phyloP scores from a whole-genome alignment of 1,284 basidiomycete species.

The Malassezia obtusa region DNA sequence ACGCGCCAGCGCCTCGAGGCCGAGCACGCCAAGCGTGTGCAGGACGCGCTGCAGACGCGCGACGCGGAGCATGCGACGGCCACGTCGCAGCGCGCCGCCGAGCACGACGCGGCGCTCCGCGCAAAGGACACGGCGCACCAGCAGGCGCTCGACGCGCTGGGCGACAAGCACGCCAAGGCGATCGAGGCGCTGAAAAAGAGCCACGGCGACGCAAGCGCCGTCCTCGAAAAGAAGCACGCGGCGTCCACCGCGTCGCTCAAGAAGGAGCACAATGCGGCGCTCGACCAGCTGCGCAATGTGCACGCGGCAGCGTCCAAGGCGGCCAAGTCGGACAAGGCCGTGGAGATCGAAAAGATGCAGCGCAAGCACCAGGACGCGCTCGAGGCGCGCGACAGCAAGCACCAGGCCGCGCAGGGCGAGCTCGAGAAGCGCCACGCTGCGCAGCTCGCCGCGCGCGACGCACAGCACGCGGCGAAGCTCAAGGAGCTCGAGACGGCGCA shows the following conservation, averaged over 20 bases:
- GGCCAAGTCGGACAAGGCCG: background rate
- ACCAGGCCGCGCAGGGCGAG: background rate
- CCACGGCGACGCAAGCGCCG: background rate
- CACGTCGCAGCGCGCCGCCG: background rate
- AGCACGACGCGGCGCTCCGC: background rate
- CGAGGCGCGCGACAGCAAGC: background rate
- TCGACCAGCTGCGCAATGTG: background rate
- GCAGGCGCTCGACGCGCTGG: background rate
- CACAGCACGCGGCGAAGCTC: constrained; percentile 1
- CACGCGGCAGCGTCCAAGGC: constrained; percentile 4
- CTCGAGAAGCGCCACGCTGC: background rate
- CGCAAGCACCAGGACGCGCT: background rate
- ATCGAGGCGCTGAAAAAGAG: background rate
- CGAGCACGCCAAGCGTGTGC: background rate
- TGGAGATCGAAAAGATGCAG: background rate
- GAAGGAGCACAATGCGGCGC: background rate
- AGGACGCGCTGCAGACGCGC: background rate
- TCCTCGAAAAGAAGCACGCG: background rate
- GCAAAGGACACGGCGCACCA: background rate
- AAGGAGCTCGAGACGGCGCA: constrained; percentile 3
- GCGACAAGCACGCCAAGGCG: background rate
- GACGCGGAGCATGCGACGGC: background rate
- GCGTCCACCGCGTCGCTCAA: background rate
- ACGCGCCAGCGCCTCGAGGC: background rate
- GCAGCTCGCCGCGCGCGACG: background rate